These are phyloP conservation scores for Geum urbanum DNA, from an alignment of 306 rosid genomes.

Conservation along the genomic window DNA sequence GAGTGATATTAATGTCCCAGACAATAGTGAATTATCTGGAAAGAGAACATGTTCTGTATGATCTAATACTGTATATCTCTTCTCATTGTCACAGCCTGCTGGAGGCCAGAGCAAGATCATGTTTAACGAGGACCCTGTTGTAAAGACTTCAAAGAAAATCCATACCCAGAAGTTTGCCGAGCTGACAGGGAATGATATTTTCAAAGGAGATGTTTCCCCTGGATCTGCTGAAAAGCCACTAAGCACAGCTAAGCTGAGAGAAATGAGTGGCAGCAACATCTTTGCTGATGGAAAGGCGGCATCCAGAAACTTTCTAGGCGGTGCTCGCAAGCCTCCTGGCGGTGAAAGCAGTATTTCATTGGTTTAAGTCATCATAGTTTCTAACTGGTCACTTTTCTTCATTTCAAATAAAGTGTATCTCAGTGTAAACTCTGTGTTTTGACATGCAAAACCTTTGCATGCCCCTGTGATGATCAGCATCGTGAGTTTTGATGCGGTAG, in stretches of 20 bases:
- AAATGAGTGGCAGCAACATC: constrained; percentile 86
- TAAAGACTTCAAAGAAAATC: constrained; percentile 68
- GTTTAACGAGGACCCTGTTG: constrained; percentile 69
- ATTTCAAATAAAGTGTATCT: constrained; percentile 5
- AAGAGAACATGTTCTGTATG: not conserved
- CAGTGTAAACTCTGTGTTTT: constrained; percentile 8
- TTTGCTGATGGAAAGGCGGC: constrained; percentile 76
- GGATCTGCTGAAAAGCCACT: constrained; percentile 77
- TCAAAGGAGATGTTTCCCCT: constrained; percentile 65
- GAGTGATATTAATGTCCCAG: not conserved
- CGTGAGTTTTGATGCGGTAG: constrained; percentile 17
- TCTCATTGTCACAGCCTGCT: constrained; percentile 57
- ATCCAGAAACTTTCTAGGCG: constrained; percentile 64
- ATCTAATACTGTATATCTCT: not conserved
- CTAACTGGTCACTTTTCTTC: not conserved
- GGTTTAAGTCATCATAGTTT: constrained; percentile 39
- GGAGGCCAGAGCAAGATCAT: constrained; percentile 92
- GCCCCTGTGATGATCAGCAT: constrained; percentile 18
- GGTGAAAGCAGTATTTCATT: constrained; percentile 91
- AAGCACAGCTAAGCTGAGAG: constrained; percentile 84
- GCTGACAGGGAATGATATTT: constrained; percentile 77
- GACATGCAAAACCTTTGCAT: constrained; percentile 1
- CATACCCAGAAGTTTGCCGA: constrained; percentile 86
- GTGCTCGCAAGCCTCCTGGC: constrained; percentile 89
- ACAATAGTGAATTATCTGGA: not conserved